Conservation (phyloP, 2,329 filamentous ascomycete species). For the Aureobasidium sp. region DNA sequence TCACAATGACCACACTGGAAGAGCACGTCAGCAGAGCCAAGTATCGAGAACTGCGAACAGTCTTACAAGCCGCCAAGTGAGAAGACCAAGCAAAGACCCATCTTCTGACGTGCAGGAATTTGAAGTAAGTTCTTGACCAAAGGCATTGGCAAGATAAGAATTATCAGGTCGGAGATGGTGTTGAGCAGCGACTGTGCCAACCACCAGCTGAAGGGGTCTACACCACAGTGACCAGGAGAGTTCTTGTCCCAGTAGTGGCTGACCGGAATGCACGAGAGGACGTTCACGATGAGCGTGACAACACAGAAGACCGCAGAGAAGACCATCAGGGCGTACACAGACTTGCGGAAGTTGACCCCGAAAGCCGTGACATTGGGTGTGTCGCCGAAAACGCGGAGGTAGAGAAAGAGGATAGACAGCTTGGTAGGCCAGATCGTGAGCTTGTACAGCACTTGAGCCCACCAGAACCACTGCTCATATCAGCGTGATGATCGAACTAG, state of each 20-base stretch:
- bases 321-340: conserved; percentile 22
- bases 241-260: conserved; percentile 28
- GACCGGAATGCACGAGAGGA: conserved; percentile 30
- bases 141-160: conserved; percentile 25
- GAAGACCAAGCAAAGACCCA: conserved; percentile 25
- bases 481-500: not conserved
- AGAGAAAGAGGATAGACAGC: conserved; percentile 14
- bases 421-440: conserved; percentile 15
- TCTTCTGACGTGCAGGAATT: conserved; percentile 21
- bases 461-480: conserved; percentile 12
- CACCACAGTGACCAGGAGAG: conserved; percentile 25
- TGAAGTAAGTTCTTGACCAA: conserved; percentile 22
- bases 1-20: conserved; percentile 21
- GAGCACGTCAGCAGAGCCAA: conserved; percentile 2
- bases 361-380: conserved; percentile 43
- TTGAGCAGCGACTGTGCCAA: conserved; percentile 19
- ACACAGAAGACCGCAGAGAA: conserved; percentile 26
- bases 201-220: conserved; percentile 24
- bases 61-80: conserved; percentile 25
- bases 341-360: conserved; percentile 22
- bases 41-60: not conserved
- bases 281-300: conserved; percentile 26
- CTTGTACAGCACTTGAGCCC: conserved; percentile 14
- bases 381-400: conserved; percentile 32
- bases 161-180: conserved; percentile 24